Evolutionary conservation across 305 asterid genomes (phyloP).

Genomic region (Salvia sclarea): DNA sequence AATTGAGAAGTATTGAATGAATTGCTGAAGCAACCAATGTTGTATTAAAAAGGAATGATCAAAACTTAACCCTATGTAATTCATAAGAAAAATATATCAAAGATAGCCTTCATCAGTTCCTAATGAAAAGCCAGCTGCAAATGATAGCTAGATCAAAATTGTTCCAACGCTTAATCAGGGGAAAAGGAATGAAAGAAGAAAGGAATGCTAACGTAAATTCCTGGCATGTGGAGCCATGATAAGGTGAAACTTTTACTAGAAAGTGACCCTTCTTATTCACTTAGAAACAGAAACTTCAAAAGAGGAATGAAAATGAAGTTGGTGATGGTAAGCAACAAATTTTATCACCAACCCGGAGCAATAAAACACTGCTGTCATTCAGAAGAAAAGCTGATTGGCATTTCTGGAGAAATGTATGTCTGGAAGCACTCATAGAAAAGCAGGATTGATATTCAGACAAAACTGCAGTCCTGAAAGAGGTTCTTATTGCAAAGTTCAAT

Average conservation of each 20-base stretch:
- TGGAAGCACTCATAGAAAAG: neutral
- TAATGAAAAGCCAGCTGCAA: neutral
- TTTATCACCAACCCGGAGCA: neutral
- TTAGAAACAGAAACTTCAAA: neutral
- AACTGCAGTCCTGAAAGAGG: neutral
- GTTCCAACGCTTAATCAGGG: neutral
- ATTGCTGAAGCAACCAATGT: neutral
- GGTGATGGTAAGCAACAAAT: neutral
- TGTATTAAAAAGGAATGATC: neutral
- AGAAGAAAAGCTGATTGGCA: neutral
- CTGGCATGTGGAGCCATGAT: neutral
- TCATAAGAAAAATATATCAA: neutral
- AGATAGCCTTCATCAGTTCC: neutral
- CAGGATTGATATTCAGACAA: neutral
- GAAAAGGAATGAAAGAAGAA: neutral
- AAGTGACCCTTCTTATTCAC: neutral
- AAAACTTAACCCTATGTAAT: neutral
- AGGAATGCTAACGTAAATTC: neutral
- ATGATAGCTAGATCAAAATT: slow-evolving; percentile 11
- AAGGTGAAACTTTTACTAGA: slow-evolving; percentile 1
- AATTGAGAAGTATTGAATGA: slow-evolving; percentile 1
- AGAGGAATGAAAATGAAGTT: neutral
- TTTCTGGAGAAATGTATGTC: neutral
- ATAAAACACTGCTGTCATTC: neutral
- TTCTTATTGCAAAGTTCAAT: neutral